These are phyloP conservation scores for Aspergillus tubingensis DNA, from an alignment of 2,329 filamentous ascomycete genomes.

Conservation along the genomic window DNA sequence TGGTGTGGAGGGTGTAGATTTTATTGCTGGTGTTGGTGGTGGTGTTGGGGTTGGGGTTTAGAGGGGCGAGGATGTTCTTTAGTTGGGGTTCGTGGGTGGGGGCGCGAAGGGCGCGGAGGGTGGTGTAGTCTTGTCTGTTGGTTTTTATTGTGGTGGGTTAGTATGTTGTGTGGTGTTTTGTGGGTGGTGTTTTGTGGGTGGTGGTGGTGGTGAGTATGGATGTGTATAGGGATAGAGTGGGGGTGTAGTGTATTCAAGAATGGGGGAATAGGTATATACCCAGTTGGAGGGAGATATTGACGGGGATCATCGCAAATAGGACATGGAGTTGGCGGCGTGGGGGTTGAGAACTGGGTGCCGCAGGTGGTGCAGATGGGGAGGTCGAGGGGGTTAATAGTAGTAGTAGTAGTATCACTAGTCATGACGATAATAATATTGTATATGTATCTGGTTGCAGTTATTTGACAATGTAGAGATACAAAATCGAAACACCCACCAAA, in stretches of 20 bases:
- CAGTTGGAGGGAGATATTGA: constrained; percentile 31
- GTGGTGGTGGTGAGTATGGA: neutral
- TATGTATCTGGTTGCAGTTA: too few relatives aligned
- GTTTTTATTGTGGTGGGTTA: neutral
- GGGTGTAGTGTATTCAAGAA: neutral
- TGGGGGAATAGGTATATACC: constrained; percentile 19
- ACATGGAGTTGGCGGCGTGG: constrained; percentile 24
- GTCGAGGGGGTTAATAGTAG: constrained; percentile 15
- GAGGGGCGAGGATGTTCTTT: constrained; percentile 27
- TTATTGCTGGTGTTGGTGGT: neutral
- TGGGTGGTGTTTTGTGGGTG: too few relatives aligned
- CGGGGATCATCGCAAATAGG: constrained; percentile 36
- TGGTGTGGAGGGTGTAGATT: constrained; percentile 29
- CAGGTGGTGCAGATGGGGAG: constrained; percentile 32
- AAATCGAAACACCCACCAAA: neutral
- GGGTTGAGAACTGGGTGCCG: constrained; percentile 27
- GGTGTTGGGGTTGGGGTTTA: neutral
- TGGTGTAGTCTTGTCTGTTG: constrained; percentile 32
- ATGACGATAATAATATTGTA: neutral
- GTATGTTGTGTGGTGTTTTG: too few relatives aligned
- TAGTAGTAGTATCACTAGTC: neutral
- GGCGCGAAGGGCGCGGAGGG: constrained; percentile 26
- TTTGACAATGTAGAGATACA: neutral
- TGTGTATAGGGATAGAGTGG: neutral
- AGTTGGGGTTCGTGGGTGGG: constrained; percentile 12